Evolutionary conservation across 768 basidiomycete species (phyloP), one percentile per base, ranked within the genome.

Genomic region (Leccinum ochraceum): DNA sequence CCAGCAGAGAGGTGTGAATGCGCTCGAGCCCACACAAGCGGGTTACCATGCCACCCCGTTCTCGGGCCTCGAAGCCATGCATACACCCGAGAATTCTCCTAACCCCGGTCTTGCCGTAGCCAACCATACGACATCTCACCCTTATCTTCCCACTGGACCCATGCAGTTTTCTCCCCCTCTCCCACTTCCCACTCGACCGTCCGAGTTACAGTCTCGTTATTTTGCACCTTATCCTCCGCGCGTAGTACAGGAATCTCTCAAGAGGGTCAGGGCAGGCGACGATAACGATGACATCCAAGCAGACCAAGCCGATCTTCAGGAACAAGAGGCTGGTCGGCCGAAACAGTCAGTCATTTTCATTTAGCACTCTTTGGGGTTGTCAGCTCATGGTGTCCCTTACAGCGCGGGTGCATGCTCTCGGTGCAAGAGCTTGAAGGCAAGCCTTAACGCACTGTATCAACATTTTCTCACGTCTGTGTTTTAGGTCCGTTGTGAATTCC

Each of bases 401-500:
- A 83, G 79, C 26, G 65, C 73, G 49, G 87, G 89, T 22, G 90
- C 89, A 44, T 92, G 90, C 69, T 79, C 79, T 60, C 82, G 89
- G 4, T 92, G 90, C 77, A 91, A 90, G 70, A 74, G 74, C 28
- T 62, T 83, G 57, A 83, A 83, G 74, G 81, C 80, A 61, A 36
- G 67, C 60, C 28, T 1, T 28, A 26, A 16, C 42, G 1, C 37
- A 36, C 57, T 17, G 7, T 30, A 11, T 37, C 28, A 10, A 14
- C 24, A 16, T 4, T n/a, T 39, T 56, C 63, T 63, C 20, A 63
- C 9, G 1, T 42, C 8, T 56, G 2, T 67, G 28, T 46, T 76
- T 62, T 79, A 90, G 79, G 90, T 92, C 59, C 86, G 82, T 65
- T 93, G 90, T 71, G 90, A 91, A 72, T 88, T 90, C 73, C 84